Base-by-base conservation (phyloP, 2,329 filamentous ascomycete species). In the Talaromyces sp. region DNA sequence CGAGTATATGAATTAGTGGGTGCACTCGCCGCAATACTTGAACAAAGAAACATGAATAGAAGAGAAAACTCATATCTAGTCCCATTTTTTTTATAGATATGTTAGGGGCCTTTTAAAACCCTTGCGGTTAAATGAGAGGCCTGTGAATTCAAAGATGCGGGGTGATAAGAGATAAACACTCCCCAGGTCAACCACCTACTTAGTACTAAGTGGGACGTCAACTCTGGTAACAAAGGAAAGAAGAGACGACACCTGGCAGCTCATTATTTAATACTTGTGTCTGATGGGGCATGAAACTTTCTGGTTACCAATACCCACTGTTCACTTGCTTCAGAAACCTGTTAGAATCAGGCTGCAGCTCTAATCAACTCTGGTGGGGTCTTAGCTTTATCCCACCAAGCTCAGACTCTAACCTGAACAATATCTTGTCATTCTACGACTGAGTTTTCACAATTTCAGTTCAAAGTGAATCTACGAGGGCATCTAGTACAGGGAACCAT, bases 101-200 rank as follows among this genome's bases (percentile, higher is more conserved):
- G n/a, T n/a, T n/a, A n/a, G n/a, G n/a, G n/a, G n/a, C n/a, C n/a
- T n/a, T n/a, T n/a, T n/a, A n/a, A n/a, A n/a, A n/a, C n/a, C n/a
- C n/a, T 27, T 27, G 24, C 9, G 24, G 24, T 9, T 27, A 9
- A 27, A 5, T 9, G 4, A 27, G 4, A 39, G 36, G 6, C n/a
- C 35, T 17, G 35, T 10, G 35, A 19, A 10, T 20, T 27, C 24
- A 22, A 30, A 16, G 27, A 43, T 46, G 43, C 43, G 43, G 43
- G 43, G 43, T 46, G 43, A 46, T 46, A 46, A 46, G 43, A 46
- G 43, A 46, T 46, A 46, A 46, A 29, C 40, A 29, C n/a, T n/a
- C n/a, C 41, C 16, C 5, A 10, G 17, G 20, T 13, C 9, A 19
- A 11, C n/a, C 19, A 44, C 24, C 24, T 9, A 27, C 5, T 4